Evolutionary conservation across 345 rosid genomes (phyloP).

Genomic region (Hevea brasiliensis): DNA sequence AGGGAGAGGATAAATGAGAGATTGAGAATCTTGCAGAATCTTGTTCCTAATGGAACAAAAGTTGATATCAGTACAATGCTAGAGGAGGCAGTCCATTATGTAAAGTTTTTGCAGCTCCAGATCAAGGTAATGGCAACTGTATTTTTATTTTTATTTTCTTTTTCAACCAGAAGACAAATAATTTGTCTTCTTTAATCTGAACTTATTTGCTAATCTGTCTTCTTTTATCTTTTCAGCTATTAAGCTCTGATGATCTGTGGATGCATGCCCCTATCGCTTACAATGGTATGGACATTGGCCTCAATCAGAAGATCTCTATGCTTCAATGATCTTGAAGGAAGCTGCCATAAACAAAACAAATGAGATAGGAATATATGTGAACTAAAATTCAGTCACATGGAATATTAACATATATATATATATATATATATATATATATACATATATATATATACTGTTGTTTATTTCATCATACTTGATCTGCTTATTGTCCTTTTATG

Average conservation of each 20-base stretch:
- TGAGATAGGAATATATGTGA: neutral
- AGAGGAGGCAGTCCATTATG: conserved; percentile 91
- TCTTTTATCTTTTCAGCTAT: conserved; percentile 47
- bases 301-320: conserved; percentile 59
- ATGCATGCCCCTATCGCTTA: conserved; percentile 94
- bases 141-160: neutral
- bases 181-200: neutral
- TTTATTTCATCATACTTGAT: too few relatives aligned
- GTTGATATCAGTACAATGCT: conserved; percentile 93
- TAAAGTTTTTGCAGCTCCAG: conserved; percentile 86
- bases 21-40: conserved; percentile 68
- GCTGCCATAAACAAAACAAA: neutral
- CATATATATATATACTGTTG: too few relatives aligned
- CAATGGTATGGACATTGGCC: conserved; percentile 81
- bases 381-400: too few relatives aligned
- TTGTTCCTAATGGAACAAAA: conserved; percentile 93
- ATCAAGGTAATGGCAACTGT: conserved; percentile 53
- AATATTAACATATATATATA: too few relatives aligned
- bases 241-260: conserved; percentile 97
- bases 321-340: conserved; percentile 26
- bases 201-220: neutral
- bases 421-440: too few relatives aligned
- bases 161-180: neutral
- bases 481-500: too few relatives aligned
- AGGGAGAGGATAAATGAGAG: conserved; percentile 88